A percentile compares a stretch with the other conserved stretches of the same genome.
Evolutionary conservation across 257 asterid species (phyloP).

Genomic region (Cordia subcordata): DNA sequence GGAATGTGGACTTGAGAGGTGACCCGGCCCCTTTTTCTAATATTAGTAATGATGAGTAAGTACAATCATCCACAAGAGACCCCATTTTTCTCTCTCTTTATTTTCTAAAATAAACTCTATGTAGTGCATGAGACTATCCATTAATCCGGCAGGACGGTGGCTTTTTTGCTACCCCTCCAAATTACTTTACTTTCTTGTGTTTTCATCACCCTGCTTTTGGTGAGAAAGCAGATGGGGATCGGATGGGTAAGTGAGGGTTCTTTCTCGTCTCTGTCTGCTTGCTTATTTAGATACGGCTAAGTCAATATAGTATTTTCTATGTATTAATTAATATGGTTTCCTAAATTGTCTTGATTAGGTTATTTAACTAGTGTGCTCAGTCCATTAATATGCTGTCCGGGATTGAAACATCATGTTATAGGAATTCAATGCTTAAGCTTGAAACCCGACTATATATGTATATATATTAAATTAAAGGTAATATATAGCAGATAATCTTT

Average conservation of each 20-base stretch:
- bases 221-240: slow-evolving; percentile 21
- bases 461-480: no score
- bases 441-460: no score
- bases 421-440: no score
- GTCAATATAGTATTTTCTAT: no score
- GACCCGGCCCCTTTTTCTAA: slow-evolving; percentile 18
- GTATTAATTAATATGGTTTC: neutral
- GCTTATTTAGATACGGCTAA: no score
- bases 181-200: slow-evolving; percentile 15
- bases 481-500: no score
- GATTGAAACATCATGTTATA: neutral
- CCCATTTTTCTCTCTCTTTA: no score
- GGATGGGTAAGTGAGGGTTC: slow-evolving; percentile 20
- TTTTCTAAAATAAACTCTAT: no score
- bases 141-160: no score
- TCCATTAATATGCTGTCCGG: slow-evolving; percentile 11
- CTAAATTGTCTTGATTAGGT: neutral
- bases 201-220: slow-evolving; percentile 15
- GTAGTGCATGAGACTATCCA: no score
- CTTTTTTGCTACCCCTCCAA: slow-evolving; percentile 13
- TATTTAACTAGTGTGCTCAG: slow-evolving; percentile 7
- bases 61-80: slow-evolving; percentile 22
- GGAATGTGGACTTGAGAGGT: slow-evolving; percentile 1
- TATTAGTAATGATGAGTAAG: slow-evolving; percentile 32
- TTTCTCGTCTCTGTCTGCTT: slow-evolving; percentile 19